Conservation (phyloP, 2,329 filamentous ascomycete species). For the Helminthosporium solani region DNA sequence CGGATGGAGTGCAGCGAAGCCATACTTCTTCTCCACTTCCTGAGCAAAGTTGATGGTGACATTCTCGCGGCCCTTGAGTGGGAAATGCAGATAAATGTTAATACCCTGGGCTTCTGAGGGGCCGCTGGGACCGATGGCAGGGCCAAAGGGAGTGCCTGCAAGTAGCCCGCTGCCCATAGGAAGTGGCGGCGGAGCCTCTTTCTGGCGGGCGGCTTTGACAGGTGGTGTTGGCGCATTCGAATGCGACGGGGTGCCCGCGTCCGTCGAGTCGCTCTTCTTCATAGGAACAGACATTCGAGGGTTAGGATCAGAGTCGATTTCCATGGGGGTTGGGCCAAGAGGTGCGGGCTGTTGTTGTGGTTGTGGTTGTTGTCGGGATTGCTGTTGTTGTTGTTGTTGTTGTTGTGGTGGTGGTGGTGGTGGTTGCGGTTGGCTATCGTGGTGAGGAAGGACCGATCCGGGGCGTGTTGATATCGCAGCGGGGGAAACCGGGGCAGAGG, state of each 20-base stretch:
- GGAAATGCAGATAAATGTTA: slow-evolving; percentile 84
- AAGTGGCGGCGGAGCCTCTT: slow-evolving; percentile 58
- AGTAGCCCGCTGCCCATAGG: slow-evolving; percentile 65
- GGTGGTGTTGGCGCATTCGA: slow-evolving; percentile 55
- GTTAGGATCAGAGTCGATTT: slow-evolving; percentile 37
- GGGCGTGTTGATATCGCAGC: slow-evolving; percentile 33
- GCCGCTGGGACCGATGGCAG: slow-evolving; percentile 50
- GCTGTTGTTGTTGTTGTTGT: slow-evolving; percentile 13
- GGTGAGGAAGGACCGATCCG: slow-evolving; percentile 28
- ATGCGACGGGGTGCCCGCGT: slow-evolving; percentile 44
- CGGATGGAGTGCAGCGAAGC: slow-evolving; percentile 90
- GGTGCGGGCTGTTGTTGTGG: slow-evolving; percentile 17
- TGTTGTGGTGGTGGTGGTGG: slow-evolving; percentile 2
- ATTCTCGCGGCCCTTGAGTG: slow-evolving; percentile 77
- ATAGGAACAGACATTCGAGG: slow-evolving; percentile 28
- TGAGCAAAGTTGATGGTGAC: slow-evolving; percentile 95
- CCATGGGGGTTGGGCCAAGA: slow-evolving; percentile 35
- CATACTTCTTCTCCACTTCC: slow-evolving; percentile 89
- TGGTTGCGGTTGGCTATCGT: slow-evolving; percentile 22
- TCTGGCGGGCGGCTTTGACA: slow-evolving; percentile 56
- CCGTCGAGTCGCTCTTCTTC: slow-evolving; percentile 36
- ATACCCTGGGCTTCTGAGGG: slow-evolving; percentile 47
- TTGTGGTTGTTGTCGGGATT: slow-evolving; percentile 9
- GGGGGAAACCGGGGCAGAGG: slow-evolving; percentile 44
- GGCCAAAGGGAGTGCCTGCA: slow-evolving; percentile 61